Percentiles rank a stretch among this genome's conserved stretches.
phyloP scores from a whole-genome alignment of 2,329 filamentous ascomycete species.

The Fusarium humuli region DNA sequence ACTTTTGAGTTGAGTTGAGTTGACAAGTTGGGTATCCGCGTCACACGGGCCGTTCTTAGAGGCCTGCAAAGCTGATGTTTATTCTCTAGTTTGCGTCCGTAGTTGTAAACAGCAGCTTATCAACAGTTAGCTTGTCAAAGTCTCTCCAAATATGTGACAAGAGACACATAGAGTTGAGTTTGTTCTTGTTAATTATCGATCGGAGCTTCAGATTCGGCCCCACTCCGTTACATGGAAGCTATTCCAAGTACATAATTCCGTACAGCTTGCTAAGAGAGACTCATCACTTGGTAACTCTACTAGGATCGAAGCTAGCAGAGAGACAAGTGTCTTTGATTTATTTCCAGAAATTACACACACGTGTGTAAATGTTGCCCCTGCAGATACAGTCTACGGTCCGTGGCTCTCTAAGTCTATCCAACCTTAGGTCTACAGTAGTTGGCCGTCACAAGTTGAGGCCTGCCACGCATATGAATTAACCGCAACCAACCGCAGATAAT shows the following conservation, averaged over 20 bases:
- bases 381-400: conserved; percentile 20
- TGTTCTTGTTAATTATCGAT: conserved; percentile 1
- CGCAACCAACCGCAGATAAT: conserved; percentile 13
- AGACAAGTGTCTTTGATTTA: conserved; percentile 30
- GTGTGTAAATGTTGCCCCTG: conserved; percentile 30
- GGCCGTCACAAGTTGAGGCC: conserved; percentile 31
- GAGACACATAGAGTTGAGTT: not conserved
- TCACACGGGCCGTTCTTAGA: conserved; percentile 29
- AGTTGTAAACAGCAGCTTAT: conserved; percentile 5
- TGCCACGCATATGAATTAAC: conserved; percentile 12
- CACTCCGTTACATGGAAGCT: conserved; percentile 11
- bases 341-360: conserved; percentile 43
- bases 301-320: conserved; percentile 9
- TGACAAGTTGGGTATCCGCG: conserved; percentile 25
- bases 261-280: conserved; percentile 12
- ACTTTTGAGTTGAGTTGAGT: not conserved
- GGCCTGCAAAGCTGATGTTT: conserved; percentile 16
- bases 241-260: not conserved
- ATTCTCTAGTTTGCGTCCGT: not conserved
- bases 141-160: not conserved
- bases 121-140: conserved; percentile 10
- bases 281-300: conserved; percentile 15
- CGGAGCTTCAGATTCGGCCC: not conserved
- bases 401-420: conserved; percentile 16
- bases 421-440: not conserved